Base-by-base conservation (phyloP, 2,329 filamentous ascomycete genomes). In the Pseudogymnoascus destructans region DNA sequence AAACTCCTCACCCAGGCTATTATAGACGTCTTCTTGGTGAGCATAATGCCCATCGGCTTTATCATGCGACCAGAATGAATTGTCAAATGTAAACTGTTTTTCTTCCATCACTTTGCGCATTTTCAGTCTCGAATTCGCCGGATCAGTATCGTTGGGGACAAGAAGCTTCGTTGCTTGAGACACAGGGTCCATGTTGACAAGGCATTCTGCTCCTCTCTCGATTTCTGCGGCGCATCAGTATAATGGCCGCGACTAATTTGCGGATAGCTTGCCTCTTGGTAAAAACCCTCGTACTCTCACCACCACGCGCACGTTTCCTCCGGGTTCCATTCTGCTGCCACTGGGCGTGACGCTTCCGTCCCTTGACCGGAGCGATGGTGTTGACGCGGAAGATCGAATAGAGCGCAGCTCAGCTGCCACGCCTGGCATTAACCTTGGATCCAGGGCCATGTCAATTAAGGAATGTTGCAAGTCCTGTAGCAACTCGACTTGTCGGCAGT, bases 41-140 rank as follows among this genome's bases (percentile, higher is more conserved):
- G 93, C 91, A 70, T 96, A 98, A 73, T 96, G 89, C 30, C 82
- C 75, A 68, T 95, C 90, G 23, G 76, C 71, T 59, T 79, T 79
- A 70, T 92, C 76, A 72, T 96, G 90, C 60, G 92, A 97, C 91
- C 93, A 98, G 74, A 97, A 98, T 0, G 91, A 97, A 70, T 90
- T 95, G 75, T 98, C 93, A 70, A 98, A 98, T 1, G 88, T 91
- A 68, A 98, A 98, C 0, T 78, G 80, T 73, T 95, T 96, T 69
- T 95, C 89, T 68, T 96, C 90, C 58, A 87, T 75, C 6, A 86
- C 76, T 70, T 86, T 92, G 62, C 89, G 82, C 36, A 81, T 80
- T 71, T 84, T 85, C 2, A 79, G 75, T 62, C 79, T 78, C 49
- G 75, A 69, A 62, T 81, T 84, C 38, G 74, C 74, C 13, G 75